These are phyloP conservation scores for Cichorium intybus DNA, from an alignment of 140 eudicot genomes.

Conservation along the genomic window DNA sequence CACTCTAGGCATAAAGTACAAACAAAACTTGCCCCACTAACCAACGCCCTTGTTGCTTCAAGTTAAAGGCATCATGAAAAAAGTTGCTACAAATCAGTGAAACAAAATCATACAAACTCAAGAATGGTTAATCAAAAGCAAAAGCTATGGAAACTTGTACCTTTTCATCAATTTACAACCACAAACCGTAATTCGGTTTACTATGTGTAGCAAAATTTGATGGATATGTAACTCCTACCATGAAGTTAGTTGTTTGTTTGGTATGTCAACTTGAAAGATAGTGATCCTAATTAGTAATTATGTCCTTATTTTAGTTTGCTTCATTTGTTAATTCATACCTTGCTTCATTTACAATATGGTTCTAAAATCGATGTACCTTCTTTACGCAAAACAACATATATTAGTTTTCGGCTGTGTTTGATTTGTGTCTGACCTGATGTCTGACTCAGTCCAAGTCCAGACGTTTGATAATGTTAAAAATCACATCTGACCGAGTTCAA, in stretches of 20 bases:
- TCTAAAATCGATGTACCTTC: too few relatives aligned
- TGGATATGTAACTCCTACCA: not conserved
- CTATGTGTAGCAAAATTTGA: not conserved
- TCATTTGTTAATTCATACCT: too few relatives aligned
- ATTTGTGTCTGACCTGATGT: too few relatives aligned
- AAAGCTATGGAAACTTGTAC: slow-evolving; percentile 37
- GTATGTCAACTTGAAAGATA: too few relatives aligned
- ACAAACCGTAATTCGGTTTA: slow-evolving; percentile 9
- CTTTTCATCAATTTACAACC: slow-evolving; percentile 25
- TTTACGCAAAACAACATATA: too few relatives aligned
- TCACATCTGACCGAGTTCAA: too few relatives aligned
- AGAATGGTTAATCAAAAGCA: slow-evolving; percentile 25
- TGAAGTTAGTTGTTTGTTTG: not conserved
- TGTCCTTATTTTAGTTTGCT: too few relatives aligned
- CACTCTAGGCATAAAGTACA: not conserved
- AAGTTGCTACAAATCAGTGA: slow-evolving; percentile 22
- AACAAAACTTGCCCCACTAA: slow-evolving; percentile 24
- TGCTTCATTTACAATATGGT: too few relatives aligned
- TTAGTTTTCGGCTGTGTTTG: too few relatives aligned
- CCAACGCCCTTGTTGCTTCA: slow-evolving; percentile 35
- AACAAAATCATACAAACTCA: slow-evolving; percentile 37
- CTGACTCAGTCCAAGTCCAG: too few relatives aligned
- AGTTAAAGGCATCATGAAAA: slow-evolving; percentile 28
- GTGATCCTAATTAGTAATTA: too few relatives aligned
- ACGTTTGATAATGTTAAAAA: too few relatives aligned